phyloP scores from a whole-genome alignment of 352 stramenopile species.

The Phytophthora kernoviae region DNA sequence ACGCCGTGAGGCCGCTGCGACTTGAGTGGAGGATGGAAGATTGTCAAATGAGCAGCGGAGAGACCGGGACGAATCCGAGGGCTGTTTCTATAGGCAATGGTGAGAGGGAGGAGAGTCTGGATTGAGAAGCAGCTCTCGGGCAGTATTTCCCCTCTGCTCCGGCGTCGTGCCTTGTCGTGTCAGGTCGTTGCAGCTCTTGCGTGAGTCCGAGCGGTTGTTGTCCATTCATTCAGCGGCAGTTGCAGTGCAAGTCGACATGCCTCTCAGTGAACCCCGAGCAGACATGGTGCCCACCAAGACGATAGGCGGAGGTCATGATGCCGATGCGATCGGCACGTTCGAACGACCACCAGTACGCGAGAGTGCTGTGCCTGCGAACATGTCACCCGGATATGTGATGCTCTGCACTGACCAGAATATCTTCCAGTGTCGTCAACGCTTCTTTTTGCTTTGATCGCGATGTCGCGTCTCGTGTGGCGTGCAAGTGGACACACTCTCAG shows the following conservation, averaged over 20 bases:
- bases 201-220: slow-evolving; percentile 7
- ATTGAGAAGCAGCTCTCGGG: slow-evolving; percentile 12
- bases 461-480: too few relatives aligned
- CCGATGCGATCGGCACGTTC: slow-evolving; percentile 19
- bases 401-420: background rate
- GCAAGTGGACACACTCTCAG: too few relatives aligned
- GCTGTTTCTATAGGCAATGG: background rate
- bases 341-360: slow-evolving; percentile 31
- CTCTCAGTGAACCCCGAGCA: slow-evolving; percentile 30
- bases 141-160: slow-evolving; percentile 10
- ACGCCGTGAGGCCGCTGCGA: slow-evolving; percentile 3
- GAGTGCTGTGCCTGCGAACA: slow-evolving; percentile 7
- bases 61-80: background rate
- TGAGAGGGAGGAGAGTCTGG: background rate
- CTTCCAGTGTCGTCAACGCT: background rate
- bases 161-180: slow-evolving; percentile 18
- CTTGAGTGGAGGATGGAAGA: slow-evolving; percentile 28
- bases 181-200: slow-evolving; percentile 22
- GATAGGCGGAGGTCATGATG: slow-evolving; percentile 4
- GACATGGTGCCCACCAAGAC: slow-evolving; percentile 18
- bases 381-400: background rate
- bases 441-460: too few relatives aligned
- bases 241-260: slow-evolving; percentile 12
- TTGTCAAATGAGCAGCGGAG: slow-evolving; percentile 21
- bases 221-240: slow-evolving; percentile 13